Conservation (phyloP, 202 grass and related monocot genomes). For the Digitaria exilis region DNA sequence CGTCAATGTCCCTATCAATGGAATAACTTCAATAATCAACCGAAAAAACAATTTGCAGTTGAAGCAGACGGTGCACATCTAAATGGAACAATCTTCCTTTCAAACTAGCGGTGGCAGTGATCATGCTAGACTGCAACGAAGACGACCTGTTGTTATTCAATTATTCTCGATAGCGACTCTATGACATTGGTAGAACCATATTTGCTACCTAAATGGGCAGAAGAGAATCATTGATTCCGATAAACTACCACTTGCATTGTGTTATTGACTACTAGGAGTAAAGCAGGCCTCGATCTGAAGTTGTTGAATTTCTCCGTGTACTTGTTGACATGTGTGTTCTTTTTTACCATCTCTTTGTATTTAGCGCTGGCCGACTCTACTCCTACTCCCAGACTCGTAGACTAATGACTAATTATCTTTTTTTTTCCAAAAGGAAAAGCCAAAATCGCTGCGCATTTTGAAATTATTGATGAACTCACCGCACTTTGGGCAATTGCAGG, state of each 20-base stretch:
- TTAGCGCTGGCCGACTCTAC: background rate
- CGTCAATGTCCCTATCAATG: conserved; percentile 15
- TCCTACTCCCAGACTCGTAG: background rate
- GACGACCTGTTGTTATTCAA: background rate
- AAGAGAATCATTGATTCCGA: background rate
- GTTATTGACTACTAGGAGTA: background rate
- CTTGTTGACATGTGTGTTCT: background rate
- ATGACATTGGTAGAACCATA: background rate
- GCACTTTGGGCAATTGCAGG: conserved; percentile 54
- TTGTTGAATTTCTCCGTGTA: background rate
- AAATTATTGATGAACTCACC: conserved; percentile 29
- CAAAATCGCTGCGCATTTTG: background rate
- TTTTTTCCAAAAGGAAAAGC: too few species aligned
- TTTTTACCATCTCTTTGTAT: background rate
- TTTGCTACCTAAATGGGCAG: background rate
- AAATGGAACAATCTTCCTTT: background rate
- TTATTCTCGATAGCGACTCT: background rate
- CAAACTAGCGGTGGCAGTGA: background rate
- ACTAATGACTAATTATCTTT: background rate
- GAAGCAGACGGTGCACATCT: background rate
- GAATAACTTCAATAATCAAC: conserved; percentile 14
- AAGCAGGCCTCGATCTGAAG: background rate
- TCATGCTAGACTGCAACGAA: background rate
- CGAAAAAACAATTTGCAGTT: conserved; percentile 5
- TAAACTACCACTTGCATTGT: background rate